Evolutionary conservation across 2,329 filamentous ascomycete species (phyloP).

Genomic region (Botryosphaeria dothidea): DNA sequence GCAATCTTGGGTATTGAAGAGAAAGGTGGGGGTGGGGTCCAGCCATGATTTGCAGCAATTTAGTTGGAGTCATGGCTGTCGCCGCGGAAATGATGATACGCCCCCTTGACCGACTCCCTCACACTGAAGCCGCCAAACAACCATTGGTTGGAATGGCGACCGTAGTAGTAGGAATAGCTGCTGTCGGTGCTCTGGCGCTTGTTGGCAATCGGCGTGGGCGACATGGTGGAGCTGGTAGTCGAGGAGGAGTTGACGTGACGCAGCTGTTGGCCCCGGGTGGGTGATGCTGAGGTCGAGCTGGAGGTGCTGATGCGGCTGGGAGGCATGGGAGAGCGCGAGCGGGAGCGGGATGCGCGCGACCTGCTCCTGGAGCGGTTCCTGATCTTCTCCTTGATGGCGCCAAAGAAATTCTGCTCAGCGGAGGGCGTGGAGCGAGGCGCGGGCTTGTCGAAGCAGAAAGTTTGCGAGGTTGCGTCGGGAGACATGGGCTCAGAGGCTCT

Average conservation of each 20-base stretch:
- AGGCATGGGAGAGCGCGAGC: conserved; percentile 34
- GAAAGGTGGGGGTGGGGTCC: neutral
- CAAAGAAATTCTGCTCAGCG: conserved; percentile 37
- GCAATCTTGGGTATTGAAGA: conserved; percentile 10
- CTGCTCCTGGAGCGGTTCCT: conserved; percentile 37
- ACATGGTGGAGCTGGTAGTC: conserved; percentile 24
- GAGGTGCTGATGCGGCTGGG: conserved; percentile 21
- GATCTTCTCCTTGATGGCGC: conserved; percentile 35
- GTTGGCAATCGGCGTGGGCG: conserved; percentile 28
- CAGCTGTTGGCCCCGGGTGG: conserved; percentile 23
- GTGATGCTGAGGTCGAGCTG: conserved; percentile 22
- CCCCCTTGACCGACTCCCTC: conserved; percentile 35
- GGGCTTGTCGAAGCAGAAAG: conserved; percentile 18
- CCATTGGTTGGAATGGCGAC: conserved; percentile 40
- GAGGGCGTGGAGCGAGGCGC: conserved; percentile 25
- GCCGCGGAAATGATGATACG: conserved; percentile 19
- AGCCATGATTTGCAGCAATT: neutral
- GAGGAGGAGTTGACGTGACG: conserved; percentile 28
- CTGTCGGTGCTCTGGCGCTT: conserved; percentile 31
- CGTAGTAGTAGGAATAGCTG: conserved; percentile 27
- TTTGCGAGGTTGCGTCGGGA: conserved; percentile 9
- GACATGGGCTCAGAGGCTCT: conserved; percentile 7
- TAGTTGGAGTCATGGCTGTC: conserved; percentile 7
- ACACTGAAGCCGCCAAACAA: conserved; percentile 40
- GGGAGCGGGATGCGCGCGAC: conserved; percentile 31